Evolutionary conservation across 163 green algal species (phyloP), one percentile per base, ranked within the genome.

Genomic region (Scenedesmus sp.): DNA sequence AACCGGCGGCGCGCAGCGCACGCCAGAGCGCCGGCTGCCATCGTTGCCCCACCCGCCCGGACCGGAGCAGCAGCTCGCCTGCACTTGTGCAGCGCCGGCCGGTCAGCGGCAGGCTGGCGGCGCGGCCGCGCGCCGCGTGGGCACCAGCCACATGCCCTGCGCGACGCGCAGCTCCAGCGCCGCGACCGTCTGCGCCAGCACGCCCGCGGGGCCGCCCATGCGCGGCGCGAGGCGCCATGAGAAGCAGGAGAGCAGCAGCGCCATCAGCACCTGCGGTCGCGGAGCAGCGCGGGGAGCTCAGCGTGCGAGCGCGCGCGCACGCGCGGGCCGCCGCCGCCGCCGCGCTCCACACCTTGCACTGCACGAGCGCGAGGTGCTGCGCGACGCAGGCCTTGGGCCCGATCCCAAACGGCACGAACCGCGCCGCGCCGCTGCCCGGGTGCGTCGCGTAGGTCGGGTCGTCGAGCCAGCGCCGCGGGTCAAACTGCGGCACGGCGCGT

Each of bases 291-390:
- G n/a, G n/a, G n/a, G n/a, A n/a, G n/a, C n/a, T n/a, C n/a, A n/a
- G n/a, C n/a, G n/a, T n/a, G n/a, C n/a, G n/a, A n/a, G n/a, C n/a
- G n/a, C n/a, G n/a, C n/a, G n/a, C n/a, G n/a, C 15, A 57, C 48
- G 17, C 15, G 48, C 48, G 18, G 48, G 17, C 15, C 48, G 17
- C 15, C 17, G 17, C n/a, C n/a, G n/a, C n/a, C n/a, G n/a, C n/a
- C n/a, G n/a, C n/a, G n/a, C n/a, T n/a, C n/a, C 58, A 18, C 58
- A 80, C 71, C 71, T 80, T 80, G 58, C 58, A 72, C 44, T 80
- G 71, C 29, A 72, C 44, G 20, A 53, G 51, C 2, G 71, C 71
- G 31, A 80, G 45, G 3, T 72, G 58, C 71, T 80, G 71, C 15
- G 71, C 71, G 29, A 80, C 45, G 53, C 71, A 80, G 17, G 71